phyloP scores from a whole-genome alignment of 2,329 filamentous ascomycete genomes.

The Venturia effusa region DNA sequence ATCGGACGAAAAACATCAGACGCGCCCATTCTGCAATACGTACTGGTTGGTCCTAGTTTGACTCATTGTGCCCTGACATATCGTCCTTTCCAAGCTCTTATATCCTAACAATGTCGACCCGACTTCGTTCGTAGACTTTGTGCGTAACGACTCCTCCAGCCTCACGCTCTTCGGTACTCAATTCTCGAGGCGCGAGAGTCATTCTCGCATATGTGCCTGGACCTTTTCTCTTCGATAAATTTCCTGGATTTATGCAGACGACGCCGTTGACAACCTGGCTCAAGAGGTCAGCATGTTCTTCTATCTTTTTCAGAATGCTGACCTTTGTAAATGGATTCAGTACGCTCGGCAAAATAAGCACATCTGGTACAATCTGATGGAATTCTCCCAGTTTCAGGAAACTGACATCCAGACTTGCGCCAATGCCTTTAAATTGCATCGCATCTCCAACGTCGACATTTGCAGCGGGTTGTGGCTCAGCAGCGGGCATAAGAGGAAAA shows the following conservation, averaged over 20 bases:
- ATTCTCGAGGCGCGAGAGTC: slow-evolving; percentile 54
- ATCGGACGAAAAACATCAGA: too few relatives aligned
- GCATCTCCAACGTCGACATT: slow-evolving; percentile 25
- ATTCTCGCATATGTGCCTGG: slow-evolving; percentile 80
- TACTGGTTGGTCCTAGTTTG: too few relatives aligned
- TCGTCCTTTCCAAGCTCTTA: slow-evolving; percentile 20
- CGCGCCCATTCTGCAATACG: too few relatives aligned
- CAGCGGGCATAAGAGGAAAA: slow-evolving; percentile 77
- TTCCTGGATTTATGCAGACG: slow-evolving; percentile 81
- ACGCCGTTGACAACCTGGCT: slow-evolving; percentile 79
- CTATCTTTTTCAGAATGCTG: too few relatives aligned
- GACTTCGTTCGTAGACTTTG: slow-evolving; percentile 67
- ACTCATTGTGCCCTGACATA: too few relatives aligned
- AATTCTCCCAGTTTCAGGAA: slow-evolving; percentile 88
- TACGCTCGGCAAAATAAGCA: slow-evolving; percentile 72
- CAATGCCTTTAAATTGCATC: slow-evolving; percentile 34
- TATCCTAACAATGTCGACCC: slow-evolving; percentile 81
- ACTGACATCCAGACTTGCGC: slow-evolving; percentile 69
- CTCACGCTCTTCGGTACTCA: slow-evolving; percentile 48
- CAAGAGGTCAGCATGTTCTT: slow-evolving; percentile 15
- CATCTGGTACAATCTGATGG: slow-evolving; percentile 73
- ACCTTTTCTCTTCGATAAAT: slow-evolving; percentile 70
- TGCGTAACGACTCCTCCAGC: slow-evolving; percentile 54
- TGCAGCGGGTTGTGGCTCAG: slow-evolving; percentile 51
- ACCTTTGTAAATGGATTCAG: slow-evolving; percentile 84